Evolutionary conservation across 148 eudicot genomes (phyloP), one percentile per base, ranked within the genome.

Genomic region (Agrostemma githago): DNA sequence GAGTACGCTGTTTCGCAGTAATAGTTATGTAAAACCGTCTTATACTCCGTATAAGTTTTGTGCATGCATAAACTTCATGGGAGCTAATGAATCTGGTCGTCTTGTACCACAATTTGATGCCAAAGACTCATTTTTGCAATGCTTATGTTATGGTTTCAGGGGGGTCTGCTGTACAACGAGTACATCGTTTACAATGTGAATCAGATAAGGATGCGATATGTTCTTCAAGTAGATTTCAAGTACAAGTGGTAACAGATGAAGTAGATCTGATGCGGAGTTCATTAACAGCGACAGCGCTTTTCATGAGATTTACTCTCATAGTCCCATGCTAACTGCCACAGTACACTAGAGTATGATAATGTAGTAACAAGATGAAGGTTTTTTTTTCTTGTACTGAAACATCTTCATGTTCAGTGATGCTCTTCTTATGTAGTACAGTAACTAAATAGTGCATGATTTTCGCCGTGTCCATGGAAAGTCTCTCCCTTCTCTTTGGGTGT

Each of bases 141-240:
- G 53, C 54, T 4, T 80, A 12, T 64, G n/a, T 67, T 37, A 16
- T 71, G 3, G 41, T 83, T 85, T 61, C 94, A 93, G 98, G 91
- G 88, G 62, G 67, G 77, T 73, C 82, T 93, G 60, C 60, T 85
- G 79, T 93, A 93, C 86, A 93, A 90, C 42, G 98, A 93, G 79
- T 93, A 90, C 82, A 93, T 93, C 62, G 94, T 91, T n/a, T 93
- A 93, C 86, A 93, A 89, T 66, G 94, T 88, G 72, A 92, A 93
- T 78, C 98, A 93, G 78, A 93, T 89, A 43, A 85, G 89, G 80
- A 93, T 93, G 98, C 96, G 98, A 17, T 91, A 93, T 67, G 72
- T 91, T 67, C 77, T 93, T 78, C 96, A 89, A 62, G 98, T 93
- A 17, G 78, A 89, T 74, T 90, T 93, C 88, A 86, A 83, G 41